Evolutionary conservation across 2,329 filamentous ascomycete species (phyloP).

Genomic region (Fusarium tuaranense): DNA sequence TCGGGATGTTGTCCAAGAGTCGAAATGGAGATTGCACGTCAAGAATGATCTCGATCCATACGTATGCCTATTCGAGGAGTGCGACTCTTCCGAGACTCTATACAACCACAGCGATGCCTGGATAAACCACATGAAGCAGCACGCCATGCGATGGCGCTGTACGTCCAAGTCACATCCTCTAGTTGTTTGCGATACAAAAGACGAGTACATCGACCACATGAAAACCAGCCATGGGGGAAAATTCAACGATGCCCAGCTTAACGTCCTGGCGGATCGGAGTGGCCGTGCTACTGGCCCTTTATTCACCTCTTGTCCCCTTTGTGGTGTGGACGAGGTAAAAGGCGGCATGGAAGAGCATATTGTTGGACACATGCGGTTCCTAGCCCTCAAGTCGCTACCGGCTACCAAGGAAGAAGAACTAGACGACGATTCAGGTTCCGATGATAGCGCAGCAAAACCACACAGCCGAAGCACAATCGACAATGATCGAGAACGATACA

Average conservation of each 20-base stretch:
- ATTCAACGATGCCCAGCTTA: constrained; percentile 13
- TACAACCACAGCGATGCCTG: constrained; percentile 19
- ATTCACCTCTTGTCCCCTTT: constrained; percentile 13
- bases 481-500: neutral
- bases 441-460: neutral
- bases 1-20: constrained; percentile 9
- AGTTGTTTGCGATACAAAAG: neutral
- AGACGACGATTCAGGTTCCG: neutral
- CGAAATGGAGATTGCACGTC: constrained; percentile 30
- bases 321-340: neutral
- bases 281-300: neutral
- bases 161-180: neutral
- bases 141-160: constrained; percentile 15
- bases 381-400: constrained; percentile 25
- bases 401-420: neutral
- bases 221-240: neutral
- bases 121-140: constrained; percentile 25
- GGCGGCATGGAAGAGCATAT: constrained; percentile 13
- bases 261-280: constrained; percentile 8
- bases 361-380: constrained; percentile 8
- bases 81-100: constrained; percentile 14
- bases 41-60: constrained; percentile 36
- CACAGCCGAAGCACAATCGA: neutral
- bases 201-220: constrained; percentile 20
- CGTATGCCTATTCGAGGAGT: constrained; percentile 32